Conservation (phyloP, 1,139 yeast species). For the Suhomyces coccinellae region DNA sequence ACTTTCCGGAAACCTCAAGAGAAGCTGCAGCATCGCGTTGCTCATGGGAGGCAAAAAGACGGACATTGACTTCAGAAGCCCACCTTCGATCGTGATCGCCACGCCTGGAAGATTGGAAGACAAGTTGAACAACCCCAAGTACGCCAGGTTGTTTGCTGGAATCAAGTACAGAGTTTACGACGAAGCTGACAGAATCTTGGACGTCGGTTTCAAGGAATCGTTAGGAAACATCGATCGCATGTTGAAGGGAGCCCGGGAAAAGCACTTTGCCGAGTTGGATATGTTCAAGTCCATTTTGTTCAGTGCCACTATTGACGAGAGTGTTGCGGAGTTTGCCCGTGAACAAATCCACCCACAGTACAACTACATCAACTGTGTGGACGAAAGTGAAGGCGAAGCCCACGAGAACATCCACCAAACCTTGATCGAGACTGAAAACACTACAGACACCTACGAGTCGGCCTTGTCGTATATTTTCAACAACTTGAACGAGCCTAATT, state of each 20-base stretch:
- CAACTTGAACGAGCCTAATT: conserved; percentile 29
- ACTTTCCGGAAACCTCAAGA: conserved; percentile 17
- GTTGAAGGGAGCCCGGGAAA: conserved; percentile 42
- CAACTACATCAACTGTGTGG: conserved; percentile 73
- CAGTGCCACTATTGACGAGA: conserved; percentile 81
- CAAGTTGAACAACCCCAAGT: conserved; percentile 46
- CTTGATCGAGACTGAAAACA: conserved; percentile 48
- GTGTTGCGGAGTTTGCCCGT: conserved; percentile 65
- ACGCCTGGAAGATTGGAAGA: conserved; percentile 89
- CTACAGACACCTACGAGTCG: conserved; percentile 53
- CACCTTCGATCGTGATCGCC: conserved; percentile 64
- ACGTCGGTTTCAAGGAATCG: conserved; percentile 71
- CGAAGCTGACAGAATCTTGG: conserved; percentile 84
- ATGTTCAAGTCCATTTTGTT: conserved; percentile 67
- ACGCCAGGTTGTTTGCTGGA: conserved; percentile 50
- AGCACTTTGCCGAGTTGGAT: conserved; percentile 25
- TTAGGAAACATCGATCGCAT: conserved; percentile 55
- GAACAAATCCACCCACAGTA: conserved; percentile 64
- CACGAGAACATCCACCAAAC: conserved; percentile 76
- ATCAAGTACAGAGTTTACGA: conserved; percentile 73
- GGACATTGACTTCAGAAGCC: conserved; percentile 19
- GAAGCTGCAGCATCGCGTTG: conserved; percentile 24
- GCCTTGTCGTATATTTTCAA: conserved; percentile 50
- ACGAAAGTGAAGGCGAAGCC: conserved; percentile 73
- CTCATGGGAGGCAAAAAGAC: conserved; percentile 44